Base-by-base conservation (phyloP, 2,329 filamentous ascomycete species). In the Trichophyton rubrum region DNA sequence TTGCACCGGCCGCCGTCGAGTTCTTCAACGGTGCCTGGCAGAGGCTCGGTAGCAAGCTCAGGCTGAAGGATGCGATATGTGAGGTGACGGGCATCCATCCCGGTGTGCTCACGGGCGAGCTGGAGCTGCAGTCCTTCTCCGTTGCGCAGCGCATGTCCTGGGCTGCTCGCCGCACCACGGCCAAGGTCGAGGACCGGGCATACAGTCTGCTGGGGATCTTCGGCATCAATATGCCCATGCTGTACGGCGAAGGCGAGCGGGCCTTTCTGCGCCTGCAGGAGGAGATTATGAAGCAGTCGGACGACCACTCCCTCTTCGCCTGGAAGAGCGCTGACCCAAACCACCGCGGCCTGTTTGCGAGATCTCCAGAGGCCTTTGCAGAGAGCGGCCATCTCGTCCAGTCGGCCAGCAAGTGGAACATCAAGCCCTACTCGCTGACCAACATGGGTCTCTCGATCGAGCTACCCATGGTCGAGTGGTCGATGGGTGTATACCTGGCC, bases 131-230 rank as follows among this genome's bases (percentile, higher is more conserved):
- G 8, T 33, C 47, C 4, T 22, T 59, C 17, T 66, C 64, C 6
- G 41, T 65, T 20, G 63, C 62, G 7, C 56, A 64, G 51, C 55
- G 62, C 2, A 68, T 71, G 67, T 67, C 65, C 8, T 71, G 69
- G 69, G 69, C 69, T 0, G 57, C 69, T 1, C 24, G 55, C 7
- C 51, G 69, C 30, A 35, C 51, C 22, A 69, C 69, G 5, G 65
- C 67, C 0, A 58, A 65, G 38, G 15, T 63, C 2, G 68, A 69
- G 40, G 69, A 71, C 56, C 59, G 59, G 1, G 68, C 70, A 1
- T 72, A 71, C 60, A 65, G 67, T 55, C 62, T 71, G 9, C 38
- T 72, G 13, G 70, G 70, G 1, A 13, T 71, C 0, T 71, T 71
- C 49, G 63, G 61, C 11, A 62, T 68, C 53, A 67, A 67, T 55